phyloP scores from a whole-genome alignment of 2,329 filamentous ascomycete species.

The Purpureocillium takamizusanense region DNA sequence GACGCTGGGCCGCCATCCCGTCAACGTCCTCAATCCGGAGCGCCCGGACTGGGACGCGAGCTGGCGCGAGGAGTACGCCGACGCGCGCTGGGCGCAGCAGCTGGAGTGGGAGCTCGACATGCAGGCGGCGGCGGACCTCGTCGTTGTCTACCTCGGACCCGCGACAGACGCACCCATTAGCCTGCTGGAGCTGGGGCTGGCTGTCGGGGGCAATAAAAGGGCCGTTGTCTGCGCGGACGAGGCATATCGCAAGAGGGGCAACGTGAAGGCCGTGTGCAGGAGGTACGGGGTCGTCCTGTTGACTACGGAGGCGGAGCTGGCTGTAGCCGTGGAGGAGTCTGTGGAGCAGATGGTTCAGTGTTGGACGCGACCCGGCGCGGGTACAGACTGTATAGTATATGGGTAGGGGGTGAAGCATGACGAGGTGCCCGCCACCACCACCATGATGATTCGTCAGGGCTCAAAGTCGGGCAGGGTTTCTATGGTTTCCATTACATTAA shows the following conservation, averaged over 20 bases:
- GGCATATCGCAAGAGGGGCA: conserved; percentile 49
- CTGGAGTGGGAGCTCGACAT: conserved; percentile 53
- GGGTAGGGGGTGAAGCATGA: too few species aligned
- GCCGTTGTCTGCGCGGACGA: conserved; percentile 43
- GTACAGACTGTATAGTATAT: too few species aligned
- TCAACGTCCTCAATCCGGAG: conserved; percentile 50
- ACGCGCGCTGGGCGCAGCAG: conserved; percentile 40
- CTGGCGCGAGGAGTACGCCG: conserved; percentile 40
- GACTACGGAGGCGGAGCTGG: conserved; percentile 30
- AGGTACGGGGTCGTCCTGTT: conserved; percentile 35
- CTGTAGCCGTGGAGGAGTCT: conserved; percentile 21
- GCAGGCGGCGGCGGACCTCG: conserved; percentile 41
- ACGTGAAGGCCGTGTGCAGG: conserved; percentile 49
- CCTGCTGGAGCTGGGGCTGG: conserved; percentile 52
- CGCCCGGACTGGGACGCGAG: conserved; percentile 46
- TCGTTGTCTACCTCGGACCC: conserved; percentile 48
- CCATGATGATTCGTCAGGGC: too few species aligned
- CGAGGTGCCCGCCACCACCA: too few species aligned
- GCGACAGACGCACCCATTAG: conserved; percentile 45
- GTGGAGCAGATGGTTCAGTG: conserved; percentile 11
- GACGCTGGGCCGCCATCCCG: conserved; percentile 31
- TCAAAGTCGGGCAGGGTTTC: too few species aligned
- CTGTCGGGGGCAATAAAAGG: conserved; percentile 27
- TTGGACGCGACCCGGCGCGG: too few species aligned
- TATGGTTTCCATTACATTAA: too few species aligned